Evolutionary conservation across 768 basidiomycete genomes (phyloP).

Genomic region (Kwoniella dejecticola): DNA sequence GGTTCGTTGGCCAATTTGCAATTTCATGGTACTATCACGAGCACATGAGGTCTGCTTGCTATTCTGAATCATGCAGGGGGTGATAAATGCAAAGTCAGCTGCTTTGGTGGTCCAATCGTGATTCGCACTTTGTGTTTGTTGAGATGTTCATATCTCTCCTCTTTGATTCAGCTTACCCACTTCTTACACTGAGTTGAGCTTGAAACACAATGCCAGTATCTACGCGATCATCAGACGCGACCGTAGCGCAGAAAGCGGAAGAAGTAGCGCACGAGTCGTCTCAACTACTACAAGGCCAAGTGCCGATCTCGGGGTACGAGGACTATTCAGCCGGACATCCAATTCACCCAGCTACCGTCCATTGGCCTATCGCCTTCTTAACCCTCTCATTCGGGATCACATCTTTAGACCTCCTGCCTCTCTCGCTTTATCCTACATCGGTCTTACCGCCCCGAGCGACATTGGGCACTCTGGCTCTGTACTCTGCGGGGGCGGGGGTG

Average conservation of each 20-base stretch:
- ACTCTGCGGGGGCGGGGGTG: constrained; percentile 50
- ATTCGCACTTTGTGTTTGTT: no score
- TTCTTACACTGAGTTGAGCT: no score
- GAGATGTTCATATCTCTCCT: no score
- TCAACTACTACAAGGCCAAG: constrained; percentile 23
- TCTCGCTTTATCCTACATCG: constrained; percentile 27
- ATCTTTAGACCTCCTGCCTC: constrained; percentile 41
- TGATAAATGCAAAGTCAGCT: no score
- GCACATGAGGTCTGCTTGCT: no score
- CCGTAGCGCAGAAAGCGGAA: constrained; percentile 11
- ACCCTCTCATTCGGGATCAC: constrained; percentile 46
- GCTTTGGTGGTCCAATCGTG: no score
- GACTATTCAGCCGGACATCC: constrained; percentile 43
- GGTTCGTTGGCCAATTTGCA: neutral
- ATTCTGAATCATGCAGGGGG: no score
- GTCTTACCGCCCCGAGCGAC: constrained; percentile 44
- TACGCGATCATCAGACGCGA: neutral
- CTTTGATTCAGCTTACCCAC: no score
- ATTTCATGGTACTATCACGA: no score
- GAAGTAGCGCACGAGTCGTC: constrained; percentile 25
- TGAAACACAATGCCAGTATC: constrained; percentile 5
- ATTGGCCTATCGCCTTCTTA: constrained; percentile 42
- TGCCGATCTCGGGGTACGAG: constrained; percentile 28
- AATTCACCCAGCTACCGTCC: constrained; percentile 29
- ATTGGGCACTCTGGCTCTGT: constrained; percentile 46